Percentiles rank a stretch among this genome's conserved stretches.
Evolutionary conservation across 805 yeast genomes (phyloP).

Genomic region (Cyberlindnera euphorbiiphila): DNA sequence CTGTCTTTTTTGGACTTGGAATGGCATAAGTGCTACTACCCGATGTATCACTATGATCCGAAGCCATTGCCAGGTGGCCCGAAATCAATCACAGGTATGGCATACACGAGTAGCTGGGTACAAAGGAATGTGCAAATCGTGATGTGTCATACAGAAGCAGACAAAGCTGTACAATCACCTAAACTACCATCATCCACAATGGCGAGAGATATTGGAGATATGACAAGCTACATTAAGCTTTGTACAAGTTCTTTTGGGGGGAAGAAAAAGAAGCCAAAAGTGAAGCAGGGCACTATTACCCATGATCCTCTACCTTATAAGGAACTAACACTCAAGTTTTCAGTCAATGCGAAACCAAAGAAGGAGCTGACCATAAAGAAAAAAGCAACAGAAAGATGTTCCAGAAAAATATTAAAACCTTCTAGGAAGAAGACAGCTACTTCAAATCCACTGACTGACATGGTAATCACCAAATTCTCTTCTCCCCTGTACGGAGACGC

Average conservation of each 20-base stretch:
- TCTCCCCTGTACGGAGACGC: constrained; percentile 13
- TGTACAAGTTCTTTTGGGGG: constrained; percentile 3
- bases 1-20: constrained; percentile 14
- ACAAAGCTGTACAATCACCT: not conserved
- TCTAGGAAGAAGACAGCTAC: too few species aligned
- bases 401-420: not conserved
- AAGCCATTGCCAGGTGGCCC: constrained; percentile 1
- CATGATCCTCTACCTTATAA: constrained; percentile 1
- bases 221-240: constrained; percentile 1
- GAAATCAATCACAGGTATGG: not conserved
- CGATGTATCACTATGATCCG: constrained; percentile 15
- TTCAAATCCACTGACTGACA: not conserved
- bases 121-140: constrained; percentile 1
- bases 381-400: not conserved
- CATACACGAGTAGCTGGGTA: not conserved
- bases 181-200: not conserved
- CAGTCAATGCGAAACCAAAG: constrained; percentile 1
- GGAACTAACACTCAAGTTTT: constrained; percentile 6
- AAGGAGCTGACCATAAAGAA: not conserved
- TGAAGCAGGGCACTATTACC: not conserved
- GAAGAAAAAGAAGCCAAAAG: not conserved
- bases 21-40: constrained; percentile 19
- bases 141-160: not conserved
- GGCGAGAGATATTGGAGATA: constrained; percentile 2
- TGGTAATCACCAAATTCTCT: constrained; percentile 7